A percentile compares a stretch with the other conserved stretches of the same genome.
These are phyloP conservation scores for Candida vartiovaarae DNA, from an alignment of 805 yeast species.

Conservation along the genomic window DNA sequence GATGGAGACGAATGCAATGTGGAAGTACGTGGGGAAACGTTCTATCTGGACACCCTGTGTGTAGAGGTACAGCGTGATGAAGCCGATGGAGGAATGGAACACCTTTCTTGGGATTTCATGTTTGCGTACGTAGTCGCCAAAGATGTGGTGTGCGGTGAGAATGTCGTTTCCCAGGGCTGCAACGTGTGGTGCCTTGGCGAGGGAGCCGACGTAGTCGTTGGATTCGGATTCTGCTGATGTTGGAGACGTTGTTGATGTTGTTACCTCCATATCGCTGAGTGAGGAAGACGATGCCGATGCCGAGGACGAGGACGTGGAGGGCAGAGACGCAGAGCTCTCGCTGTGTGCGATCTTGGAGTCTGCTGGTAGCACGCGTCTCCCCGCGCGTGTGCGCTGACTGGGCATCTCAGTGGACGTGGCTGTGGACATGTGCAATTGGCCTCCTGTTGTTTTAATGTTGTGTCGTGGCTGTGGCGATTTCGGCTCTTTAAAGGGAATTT, in stretches of 20 bases:
- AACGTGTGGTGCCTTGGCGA: conserved; percentile 4
- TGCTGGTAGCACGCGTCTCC: too few species aligned
- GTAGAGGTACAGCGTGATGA: conserved; percentile 69
- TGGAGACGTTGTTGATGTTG: not conserved
- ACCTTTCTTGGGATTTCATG: conserved; percentile 87
- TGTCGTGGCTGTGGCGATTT: too few species aligned
- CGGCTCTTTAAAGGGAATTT: too few species aligned
- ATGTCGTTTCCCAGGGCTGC: conserved; percentile 17
- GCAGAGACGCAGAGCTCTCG: not conserved
- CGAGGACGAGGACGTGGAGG: not conserved
- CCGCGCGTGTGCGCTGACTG: too few species aligned
- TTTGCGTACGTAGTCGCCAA: conserved; percentile 52
- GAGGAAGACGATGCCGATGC: not conserved
- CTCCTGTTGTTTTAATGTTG: too few species aligned
- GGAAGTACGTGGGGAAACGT: conserved; percentile 55
- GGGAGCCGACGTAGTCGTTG: conserved; percentile 11
- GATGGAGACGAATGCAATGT: conserved; percentile 46
- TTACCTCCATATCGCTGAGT: too few species aligned
- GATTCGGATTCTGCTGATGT: conserved; percentile 5
- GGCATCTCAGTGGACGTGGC: too few species aligned
- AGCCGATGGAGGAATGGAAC: conserved; percentile 85
- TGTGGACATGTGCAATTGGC: too few species aligned
- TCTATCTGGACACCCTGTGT: conserved; percentile 48
- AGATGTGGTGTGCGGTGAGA: conserved; percentile 35
- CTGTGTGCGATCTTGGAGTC: not conserved